Percentiles rank a stretch among this genome's conserved stretches.
Conservation (phyloP, 306 rosid genomes). For the Begonia loranthoides region DNA sequence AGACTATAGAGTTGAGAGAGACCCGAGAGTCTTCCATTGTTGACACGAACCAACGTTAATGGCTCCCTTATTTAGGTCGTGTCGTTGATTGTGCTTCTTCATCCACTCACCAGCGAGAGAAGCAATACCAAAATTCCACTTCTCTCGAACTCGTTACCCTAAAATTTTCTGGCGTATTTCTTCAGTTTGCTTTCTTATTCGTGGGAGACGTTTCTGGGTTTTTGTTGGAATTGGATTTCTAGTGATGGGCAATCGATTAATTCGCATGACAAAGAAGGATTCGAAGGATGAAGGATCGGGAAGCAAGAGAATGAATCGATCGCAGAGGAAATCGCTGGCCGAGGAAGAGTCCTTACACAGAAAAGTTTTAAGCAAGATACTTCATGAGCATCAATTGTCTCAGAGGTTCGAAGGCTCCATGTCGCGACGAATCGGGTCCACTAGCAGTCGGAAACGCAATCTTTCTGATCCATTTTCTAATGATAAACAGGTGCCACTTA, state of each 20-base stretch:
- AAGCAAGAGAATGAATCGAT: conserved; percentile 75
- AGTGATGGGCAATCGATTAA: conserved; percentile 74
- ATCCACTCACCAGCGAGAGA: too few species aligned
- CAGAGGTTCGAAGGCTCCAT: conserved; percentile 98
- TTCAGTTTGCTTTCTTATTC: too few species aligned
- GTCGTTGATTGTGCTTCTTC: too few species aligned
- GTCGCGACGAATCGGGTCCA: conserved; percentile 82
- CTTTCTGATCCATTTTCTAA: conserved; percentile 44
- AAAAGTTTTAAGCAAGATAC: conserved; percentile 83
- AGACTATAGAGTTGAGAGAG: too few species aligned
- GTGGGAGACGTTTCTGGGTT: neutral
- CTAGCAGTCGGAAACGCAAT: conserved; percentile 64
- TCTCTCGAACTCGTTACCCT: too few species aligned
- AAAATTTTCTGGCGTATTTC: too few species aligned
- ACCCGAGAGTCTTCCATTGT: too few species aligned
- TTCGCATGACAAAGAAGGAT: conserved; percentile 73
- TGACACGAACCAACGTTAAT: too few species aligned
- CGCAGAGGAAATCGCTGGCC: conserved; percentile 67
- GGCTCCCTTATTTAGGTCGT: too few species aligned
- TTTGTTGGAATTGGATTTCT: neutral
- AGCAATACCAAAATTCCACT: too few species aligned
- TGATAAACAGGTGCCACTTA: conserved; percentile 41
- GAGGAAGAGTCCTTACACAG: conserved; percentile 86
- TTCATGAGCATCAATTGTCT: conserved; percentile 84
- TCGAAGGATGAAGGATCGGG: conserved; percentile 69